Percentiles rank a stretch among this genome's conserved stretches.
These are phyloP conservation scores for Bruguiera gymnorhiza DNA, from an alignment of 345 rosid genomes.

Conservation along the genomic window DNA sequence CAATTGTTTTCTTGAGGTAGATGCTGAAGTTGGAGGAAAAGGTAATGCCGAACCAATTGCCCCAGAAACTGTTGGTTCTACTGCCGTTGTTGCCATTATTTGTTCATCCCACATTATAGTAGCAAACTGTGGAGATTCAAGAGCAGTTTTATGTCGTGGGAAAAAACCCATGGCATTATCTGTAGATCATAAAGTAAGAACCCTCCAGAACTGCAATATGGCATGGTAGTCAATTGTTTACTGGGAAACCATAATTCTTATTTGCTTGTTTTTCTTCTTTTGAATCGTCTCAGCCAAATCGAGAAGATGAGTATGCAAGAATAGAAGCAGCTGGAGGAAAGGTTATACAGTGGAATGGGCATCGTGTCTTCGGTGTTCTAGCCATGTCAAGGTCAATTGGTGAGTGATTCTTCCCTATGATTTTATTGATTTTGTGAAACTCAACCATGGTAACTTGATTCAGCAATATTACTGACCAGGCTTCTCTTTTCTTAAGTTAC, in stretches of 20 bases:
- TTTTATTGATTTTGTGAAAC: neutral
- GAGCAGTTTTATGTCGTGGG: conserved; percentile 92
- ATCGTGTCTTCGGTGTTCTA: conserved; percentile 94
- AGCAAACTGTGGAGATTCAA: conserved; percentile 94
- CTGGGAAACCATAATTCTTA: neutral
- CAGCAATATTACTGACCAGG: neutral
- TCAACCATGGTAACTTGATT: neutral
- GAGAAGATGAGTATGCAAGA: conserved; percentile 92
- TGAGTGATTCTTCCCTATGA: conserved; percentile 25
- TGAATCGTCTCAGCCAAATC: conserved; percentile 65
- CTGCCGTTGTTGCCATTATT: conserved; percentile 81
- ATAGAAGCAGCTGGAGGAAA: conserved; percentile 97
- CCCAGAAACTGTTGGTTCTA: conserved; percentile 97
- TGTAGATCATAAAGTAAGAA: conserved; percentile 84
- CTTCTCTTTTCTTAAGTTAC: neutral
- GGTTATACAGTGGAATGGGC: conserved; percentile 97
- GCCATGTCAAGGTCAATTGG: conserved; percentile 99
- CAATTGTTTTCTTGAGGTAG: conserved; percentile 71
- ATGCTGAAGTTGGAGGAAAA: conserved; percentile 74
- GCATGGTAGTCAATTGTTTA: conserved; percentile 2
- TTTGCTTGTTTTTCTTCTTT: conserved; percentile 3
- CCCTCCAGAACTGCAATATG: neutral
- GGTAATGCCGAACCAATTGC: conserved; percentile 55
- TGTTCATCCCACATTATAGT: conserved; percentile 85
- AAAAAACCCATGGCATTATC: conserved; percentile 89